These are phyloP conservation scores for Grosmannia huntii DNA, from an alignment of 2,329 filamentous ascomycete genomes.

Conservation along the genomic window DNA sequence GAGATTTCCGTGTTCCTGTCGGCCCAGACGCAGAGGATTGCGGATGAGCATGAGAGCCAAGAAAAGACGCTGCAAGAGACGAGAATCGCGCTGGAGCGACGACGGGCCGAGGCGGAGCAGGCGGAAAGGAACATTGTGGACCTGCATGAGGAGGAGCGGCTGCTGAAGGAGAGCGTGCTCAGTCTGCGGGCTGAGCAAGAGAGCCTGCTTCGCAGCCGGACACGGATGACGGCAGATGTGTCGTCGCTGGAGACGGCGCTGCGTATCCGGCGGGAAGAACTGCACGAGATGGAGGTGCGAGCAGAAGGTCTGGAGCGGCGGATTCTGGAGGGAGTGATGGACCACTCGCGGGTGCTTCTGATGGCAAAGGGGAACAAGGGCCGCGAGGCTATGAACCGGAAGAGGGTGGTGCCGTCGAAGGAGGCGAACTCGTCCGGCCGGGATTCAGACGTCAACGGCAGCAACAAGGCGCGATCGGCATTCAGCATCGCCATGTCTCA, in stretches of 20 bases:
- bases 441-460: not conserved
- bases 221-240: constrained; percentile 69
- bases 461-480: constrained; percentile 21
- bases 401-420: constrained; percentile 34
- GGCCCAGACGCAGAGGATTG: constrained; percentile 60
- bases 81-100: constrained; percentile 66
- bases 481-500: constrained; percentile 43
- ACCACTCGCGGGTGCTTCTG: constrained; percentile 84
- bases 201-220: constrained; percentile 63
- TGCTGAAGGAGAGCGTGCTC: constrained; percentile 41
- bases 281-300: constrained; percentile 78
- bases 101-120: constrained; percentile 51
- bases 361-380: constrained; percentile 51
- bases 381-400: constrained; percentile 44
- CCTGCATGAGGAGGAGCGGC: constrained; percentile 35
- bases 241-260: constrained; percentile 85
- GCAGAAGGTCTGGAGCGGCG: constrained; percentile 83
- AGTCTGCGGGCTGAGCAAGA: constrained; percentile 58
- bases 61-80: constrained; percentile 72
- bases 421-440: constrained; percentile 17
- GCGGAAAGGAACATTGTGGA: constrained; percentile 41
- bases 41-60: constrained; percentile 65
- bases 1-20: constrained; percentile 76
- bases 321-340: constrained; percentile 90
- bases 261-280: constrained; percentile 76